phyloP scores from a whole-genome alignment of 192 early-diverging fungal species.

The Coemansia sp. region DNA sequence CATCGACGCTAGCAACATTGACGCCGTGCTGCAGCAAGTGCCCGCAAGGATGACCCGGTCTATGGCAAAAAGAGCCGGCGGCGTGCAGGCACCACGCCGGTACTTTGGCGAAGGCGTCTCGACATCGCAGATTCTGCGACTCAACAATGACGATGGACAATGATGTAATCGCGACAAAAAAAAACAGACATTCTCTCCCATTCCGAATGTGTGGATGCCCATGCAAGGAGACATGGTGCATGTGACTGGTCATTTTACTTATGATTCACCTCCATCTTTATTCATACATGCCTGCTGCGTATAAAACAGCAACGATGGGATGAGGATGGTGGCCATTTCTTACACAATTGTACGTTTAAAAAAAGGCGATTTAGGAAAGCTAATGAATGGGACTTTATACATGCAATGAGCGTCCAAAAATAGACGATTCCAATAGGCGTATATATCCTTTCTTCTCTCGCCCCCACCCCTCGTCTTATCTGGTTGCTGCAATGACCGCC shows the following conservation, averaged over 20 bases:
- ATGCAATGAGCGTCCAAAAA: not conserved
- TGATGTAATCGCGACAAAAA: not conserved
- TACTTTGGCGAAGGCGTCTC: conserved; percentile 50
- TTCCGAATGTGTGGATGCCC: not conserved
- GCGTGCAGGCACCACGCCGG: conserved; percentile 32
- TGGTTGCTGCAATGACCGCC: not conserved
- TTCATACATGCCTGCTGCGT: too few relatives aligned
- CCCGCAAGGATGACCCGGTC: conserved; percentile 45
- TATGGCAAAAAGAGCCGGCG: conserved; percentile 43
- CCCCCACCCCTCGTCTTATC: not conserved
- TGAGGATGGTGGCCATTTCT: too few relatives aligned
- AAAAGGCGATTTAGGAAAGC: too few relatives aligned
- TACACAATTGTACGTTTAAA: too few relatives aligned
- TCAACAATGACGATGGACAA: not conserved
- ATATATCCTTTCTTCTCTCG: not conserved
- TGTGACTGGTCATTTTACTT: not conserved
- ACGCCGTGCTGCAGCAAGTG: conserved; percentile 20
- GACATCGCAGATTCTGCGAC: conserved; percentile 41
- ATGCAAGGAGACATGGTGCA: conserved; percentile 4
- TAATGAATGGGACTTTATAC: not conserved
- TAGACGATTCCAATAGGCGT: not conserved
- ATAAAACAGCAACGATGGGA: too few relatives aligned
- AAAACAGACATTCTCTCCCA: not conserved
- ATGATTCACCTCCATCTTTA: not conserved
- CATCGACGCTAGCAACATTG: conserved; percentile 14